A percentile compares a stretch with the other conserved stretches of the same genome.
Conservation (phyloP, 1,139 yeast species). For the Saccharomyces hybrid region DNA sequence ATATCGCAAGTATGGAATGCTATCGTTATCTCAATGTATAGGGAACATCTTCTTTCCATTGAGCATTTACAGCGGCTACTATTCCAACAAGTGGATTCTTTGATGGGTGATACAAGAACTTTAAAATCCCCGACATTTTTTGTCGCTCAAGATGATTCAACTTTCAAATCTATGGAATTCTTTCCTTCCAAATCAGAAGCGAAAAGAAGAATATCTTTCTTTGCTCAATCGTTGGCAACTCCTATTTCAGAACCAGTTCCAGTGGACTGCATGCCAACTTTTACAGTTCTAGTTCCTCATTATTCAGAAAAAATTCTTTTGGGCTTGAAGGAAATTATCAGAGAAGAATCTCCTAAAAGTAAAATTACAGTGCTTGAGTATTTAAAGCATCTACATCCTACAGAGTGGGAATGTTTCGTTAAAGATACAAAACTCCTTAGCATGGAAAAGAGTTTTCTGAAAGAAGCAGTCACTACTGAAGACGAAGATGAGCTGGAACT, state of each 20-base stretch:
- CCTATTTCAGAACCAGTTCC: slow-evolving; percentile 69
- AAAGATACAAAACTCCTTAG: slow-evolving; percentile 46
- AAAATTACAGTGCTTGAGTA: slow-evolving; percentile 68
- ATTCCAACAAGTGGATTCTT: slow-evolving; percentile 44
- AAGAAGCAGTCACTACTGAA: slow-evolving; percentile 9
- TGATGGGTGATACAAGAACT: slow-evolving; percentile 32
- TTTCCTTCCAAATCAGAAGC: slow-evolving; percentile 66
- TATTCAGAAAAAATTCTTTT: slow-evolving; percentile 68
- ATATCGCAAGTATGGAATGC: slow-evolving; percentile 79
- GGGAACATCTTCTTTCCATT: slow-evolving; percentile 69
- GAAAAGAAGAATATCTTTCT: slow-evolving; percentile 71
- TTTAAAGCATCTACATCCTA: slow-evolving; percentile 56
- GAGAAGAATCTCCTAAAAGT: slow-evolving; percentile 49
- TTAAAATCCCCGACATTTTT: slow-evolving; percentile 61
- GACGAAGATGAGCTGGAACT: slow-evolving; percentile 12
- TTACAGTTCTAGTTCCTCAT: slow-evolving; percentile 82
- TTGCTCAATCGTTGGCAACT: slow-evolving; percentile 79
- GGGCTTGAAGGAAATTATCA: slow-evolving; percentile 58
- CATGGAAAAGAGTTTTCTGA: slow-evolving; percentile 6
- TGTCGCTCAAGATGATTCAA: slow-evolving; percentile 65
- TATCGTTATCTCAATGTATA: slow-evolving; percentile 62
- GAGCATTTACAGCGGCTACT: slow-evolving; percentile 59
- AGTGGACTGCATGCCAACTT: slow-evolving; percentile 68
- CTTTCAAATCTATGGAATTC: slow-evolving; percentile 58
- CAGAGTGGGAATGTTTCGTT: slow-evolving; percentile 75